These are phyloP conservation scores for Xylaria sp. DNA, from an alignment of 2,329 filamentous ascomycete species.

Conservation along the genomic window DNA sequence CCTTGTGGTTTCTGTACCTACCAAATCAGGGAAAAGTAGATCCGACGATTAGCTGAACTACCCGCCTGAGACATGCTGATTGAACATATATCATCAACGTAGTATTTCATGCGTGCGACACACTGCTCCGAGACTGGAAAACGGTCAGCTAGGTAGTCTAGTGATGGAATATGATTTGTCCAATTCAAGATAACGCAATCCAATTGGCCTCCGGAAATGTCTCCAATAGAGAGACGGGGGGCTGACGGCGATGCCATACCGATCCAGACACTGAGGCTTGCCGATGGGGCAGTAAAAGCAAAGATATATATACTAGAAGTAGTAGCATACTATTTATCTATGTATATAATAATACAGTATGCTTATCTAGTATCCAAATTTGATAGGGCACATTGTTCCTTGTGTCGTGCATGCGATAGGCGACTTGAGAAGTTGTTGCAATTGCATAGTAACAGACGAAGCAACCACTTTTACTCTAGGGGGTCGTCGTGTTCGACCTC, in stretches of 20 bases:
- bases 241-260: background rate
- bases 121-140: background rate
- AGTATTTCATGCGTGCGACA: constrained; percentile 2
- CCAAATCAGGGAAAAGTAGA: constrained; percentile 17
- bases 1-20: constrained; percentile 7
- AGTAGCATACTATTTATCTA: background rate
- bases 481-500: background rate
- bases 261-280: background rate
- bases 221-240: constrained; percentile 11
- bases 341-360: background rate
- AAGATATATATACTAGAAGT: background rate
- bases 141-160: background rate
- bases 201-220: background rate
- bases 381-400: background rate
- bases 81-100: background rate
- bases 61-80: constrained; percentile 8
- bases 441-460: background rate
- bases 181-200: background rate
- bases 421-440: background rate
- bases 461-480: background rate
- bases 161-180: constrained; percentile 5
- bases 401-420: background rate
- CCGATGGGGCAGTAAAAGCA: background rate
- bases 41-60: background rate
- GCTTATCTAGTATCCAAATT: background rate